Conservation (phyloP, 73 alveolate genomes). For the Paramecium pentaurelia region DNA sequence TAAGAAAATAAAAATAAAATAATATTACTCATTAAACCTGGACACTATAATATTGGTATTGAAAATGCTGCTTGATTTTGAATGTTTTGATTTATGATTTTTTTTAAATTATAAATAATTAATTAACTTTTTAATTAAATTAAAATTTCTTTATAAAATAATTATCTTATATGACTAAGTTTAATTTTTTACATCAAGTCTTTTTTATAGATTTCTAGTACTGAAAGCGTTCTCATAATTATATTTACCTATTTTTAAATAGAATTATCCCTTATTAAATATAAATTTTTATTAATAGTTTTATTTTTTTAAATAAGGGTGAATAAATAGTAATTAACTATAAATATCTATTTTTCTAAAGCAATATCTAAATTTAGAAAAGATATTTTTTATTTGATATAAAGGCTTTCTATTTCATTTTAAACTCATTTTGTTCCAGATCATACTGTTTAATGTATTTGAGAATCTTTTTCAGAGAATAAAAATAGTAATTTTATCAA, state of each 20-base stretch:
- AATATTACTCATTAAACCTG: background rate
- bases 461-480: conserved; percentile 57
- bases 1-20: background rate
- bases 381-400: background rate
- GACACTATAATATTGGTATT: background rate
- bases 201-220: background rate
- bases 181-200: background rate
- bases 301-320: conserved; percentile 23
- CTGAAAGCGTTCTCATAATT: background rate
- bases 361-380: background rate
- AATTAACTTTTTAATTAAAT: background rate
- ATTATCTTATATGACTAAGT: background rate
- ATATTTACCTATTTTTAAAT: conserved; percentile 2
- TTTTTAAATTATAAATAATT: background rate
- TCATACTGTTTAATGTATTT: conserved; percentile 38
- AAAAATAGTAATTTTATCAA: conserved; percentile 80
- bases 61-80: background rate
- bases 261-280: background rate
- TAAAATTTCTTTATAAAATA: background rate
- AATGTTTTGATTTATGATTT: background rate
- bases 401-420: conserved; percentile 61
- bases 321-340: background rate
- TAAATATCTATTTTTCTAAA: background rate
- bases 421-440: conserved; percentile 35
- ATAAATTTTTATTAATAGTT: background rate